Evolutionary conservation across 305 asterid species (phyloP), one percentile per base, ranked within the genome.

Genomic region (Andrographis paniculata): DNA sequence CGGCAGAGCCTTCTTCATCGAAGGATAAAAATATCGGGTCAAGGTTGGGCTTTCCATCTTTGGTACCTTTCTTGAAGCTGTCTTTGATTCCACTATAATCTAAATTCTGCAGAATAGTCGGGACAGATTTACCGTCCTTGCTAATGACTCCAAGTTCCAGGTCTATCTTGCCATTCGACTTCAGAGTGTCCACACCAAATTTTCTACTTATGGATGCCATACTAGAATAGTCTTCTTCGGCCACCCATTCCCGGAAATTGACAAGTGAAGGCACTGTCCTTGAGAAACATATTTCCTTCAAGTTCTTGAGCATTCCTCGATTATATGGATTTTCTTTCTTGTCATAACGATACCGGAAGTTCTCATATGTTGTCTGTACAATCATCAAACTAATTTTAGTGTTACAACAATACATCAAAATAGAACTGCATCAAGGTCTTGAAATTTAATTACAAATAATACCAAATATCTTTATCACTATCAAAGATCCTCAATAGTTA

Each of bases 361-460:
- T 85, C 67, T 85, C 95, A 51, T 89, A 85, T 0, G 95, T 89
- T 16, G 94, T 89, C 95, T 89, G 94, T 55, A 15, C 55, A 60
- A 60, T 28, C 55, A 31, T 17, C 31, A 42, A 39, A 22, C 38
- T 35, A 35, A 10, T 50, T 46, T 52, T 39, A 67, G 53, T 8
- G 10, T 27, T 27, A 27, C 0, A n/a, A 0, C 33, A 27, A 10
- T 5, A 27, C 33, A 27, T n/a, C n/a, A n/a, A n/a, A n/a, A n/a
- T n/a, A n/a, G n/a, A n/a, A n/a, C n/a, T n/a, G n/a, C n/a, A n/a
- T n/a, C n/a, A n/a, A n/a, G n/a, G n/a, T n/a, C n/a, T n/a, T n/a
- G n/a, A n/a, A n/a, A n/a, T n/a, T n/a, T n/a, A n/a, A n/a, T n/a
- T n/a, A n/a, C n/a, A n/a, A n/a, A n/a, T n/a, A n/a, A n/a, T n/a